Evolutionary conservation across 176 grass and related monocot species (phyloP).

Genomic region (Tuctoria greenei): DNA sequence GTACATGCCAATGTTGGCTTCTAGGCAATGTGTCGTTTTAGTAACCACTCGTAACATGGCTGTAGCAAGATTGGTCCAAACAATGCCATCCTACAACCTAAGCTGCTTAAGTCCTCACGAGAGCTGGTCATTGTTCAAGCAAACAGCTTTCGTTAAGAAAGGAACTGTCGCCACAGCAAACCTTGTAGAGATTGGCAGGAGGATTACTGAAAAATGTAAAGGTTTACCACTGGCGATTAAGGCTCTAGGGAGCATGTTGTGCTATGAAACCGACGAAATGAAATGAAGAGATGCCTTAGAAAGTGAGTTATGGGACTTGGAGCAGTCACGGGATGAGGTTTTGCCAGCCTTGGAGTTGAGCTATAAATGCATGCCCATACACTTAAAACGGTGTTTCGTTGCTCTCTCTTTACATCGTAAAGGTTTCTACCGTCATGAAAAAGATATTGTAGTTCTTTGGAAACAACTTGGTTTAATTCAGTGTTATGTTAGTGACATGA

Average conservation of each 20-base stretch:
- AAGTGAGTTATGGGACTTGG: slow-evolving; percentile 41
- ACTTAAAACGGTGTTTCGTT: slow-evolving; percentile 37
- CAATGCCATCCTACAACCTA: not conserved
- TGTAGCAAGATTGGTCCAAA: not conserved
- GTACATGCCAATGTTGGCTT: not conserved
- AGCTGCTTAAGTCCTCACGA: not conserved
- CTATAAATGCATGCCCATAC: slow-evolving; percentile 18
- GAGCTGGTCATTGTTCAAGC: not conserved
- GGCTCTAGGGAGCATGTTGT: slow-evolving; percentile 36
- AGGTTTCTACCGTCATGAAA: slow-evolving; percentile 10
- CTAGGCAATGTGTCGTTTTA: not conserved
- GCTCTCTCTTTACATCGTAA: slow-evolving; percentile 26
- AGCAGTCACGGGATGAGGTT: slow-evolving; percentile 3
- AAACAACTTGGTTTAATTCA: slow-evolving; percentile 23
- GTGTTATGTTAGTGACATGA: not conserved
- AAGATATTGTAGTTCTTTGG: slow-evolving; percentile 35
- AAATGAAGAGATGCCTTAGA: slow-evolving; percentile 34
- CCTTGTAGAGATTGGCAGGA: not conserved
- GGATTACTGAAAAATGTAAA: not conserved
- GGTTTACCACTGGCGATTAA: slow-evolving; percentile 40
- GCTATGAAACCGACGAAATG: slow-evolving; percentile 14
- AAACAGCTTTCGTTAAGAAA: not conserved
- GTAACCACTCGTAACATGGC: not conserved
- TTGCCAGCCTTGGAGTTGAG: slow-evolving; percentile 39
- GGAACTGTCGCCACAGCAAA: not conserved